A percentile compares a stretch with the other conserved stretches of the same genome.
Evolutionary conservation across 805 yeast genomes (phyloP).

Genomic region (Clavispora vitiphila): DNA sequence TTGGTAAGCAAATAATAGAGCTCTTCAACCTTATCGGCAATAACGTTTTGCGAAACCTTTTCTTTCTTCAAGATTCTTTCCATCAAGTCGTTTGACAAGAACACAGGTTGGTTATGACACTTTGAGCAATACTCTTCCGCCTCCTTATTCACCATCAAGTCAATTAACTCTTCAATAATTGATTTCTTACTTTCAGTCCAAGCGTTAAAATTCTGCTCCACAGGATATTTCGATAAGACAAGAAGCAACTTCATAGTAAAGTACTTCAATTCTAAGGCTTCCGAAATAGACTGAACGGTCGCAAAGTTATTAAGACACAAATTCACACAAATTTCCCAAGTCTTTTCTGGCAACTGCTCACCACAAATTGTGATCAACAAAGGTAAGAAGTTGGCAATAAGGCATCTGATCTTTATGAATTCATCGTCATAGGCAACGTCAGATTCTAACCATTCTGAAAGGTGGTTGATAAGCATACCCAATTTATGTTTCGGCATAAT

Average conservation of each 20-base stretch:
- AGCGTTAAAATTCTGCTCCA: constrained; percentile 1
- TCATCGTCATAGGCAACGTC: constrained; percentile 55
- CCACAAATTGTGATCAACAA: constrained; percentile 13
- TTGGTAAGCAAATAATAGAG: constrained; percentile 30
- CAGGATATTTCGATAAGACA: constrained; percentile 15
- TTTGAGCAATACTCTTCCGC: constrained; percentile 12
- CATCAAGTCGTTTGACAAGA: constrained; percentile 32
- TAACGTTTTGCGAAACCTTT: constrained; percentile 21
- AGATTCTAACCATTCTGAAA: constrained; percentile 56
- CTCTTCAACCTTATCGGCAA: constrained; percentile 27
- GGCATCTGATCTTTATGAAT: constrained; percentile 49
- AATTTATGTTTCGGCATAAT: constrained; percentile 62
- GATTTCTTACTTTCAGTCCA: constrained; percentile 34
- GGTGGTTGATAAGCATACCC: constrained; percentile 51
- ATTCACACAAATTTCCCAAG: constrained; percentile 33
- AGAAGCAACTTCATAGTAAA: constrained; percentile 42
- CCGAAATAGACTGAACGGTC: constrained; percentile 33
- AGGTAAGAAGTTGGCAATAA: constrained; percentile 43
- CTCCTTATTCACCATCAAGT: constrained; percentile 30
- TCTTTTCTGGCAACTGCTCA: constrained; percentile 22
- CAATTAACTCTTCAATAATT: constrained; percentile 40
- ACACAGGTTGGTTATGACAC: constrained; percentile 28
- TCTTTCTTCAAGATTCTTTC: constrained; percentile 17
- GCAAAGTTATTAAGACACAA: constrained; percentile 43
- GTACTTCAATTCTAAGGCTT: constrained; percentile 41